These are phyloP conservation scores for Malassezia sympodialis DNA, from an alignment of 1,284 basidiomycete species.

Conservation along the genomic window DNA sequence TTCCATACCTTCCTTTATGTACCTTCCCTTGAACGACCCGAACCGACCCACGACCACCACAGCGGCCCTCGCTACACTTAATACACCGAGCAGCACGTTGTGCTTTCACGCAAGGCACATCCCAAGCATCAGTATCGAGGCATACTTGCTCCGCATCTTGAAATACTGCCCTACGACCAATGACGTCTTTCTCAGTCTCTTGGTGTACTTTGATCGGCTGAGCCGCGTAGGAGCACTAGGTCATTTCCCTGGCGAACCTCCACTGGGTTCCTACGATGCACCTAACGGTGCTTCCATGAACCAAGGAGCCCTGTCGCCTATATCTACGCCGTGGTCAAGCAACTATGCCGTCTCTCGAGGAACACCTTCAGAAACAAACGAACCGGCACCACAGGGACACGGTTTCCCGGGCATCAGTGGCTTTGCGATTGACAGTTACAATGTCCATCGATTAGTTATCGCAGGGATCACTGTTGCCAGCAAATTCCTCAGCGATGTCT, in stretches of 20 bases:
- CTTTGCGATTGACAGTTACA: slow-evolving; percentile 93
- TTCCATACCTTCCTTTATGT: slow-evolving; percentile 7
- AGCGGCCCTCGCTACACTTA: slow-evolving; percentile 67
- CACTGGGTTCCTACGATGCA: background rate
- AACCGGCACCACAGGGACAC: background rate
- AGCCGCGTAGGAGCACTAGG: slow-evolving; percentile 43
- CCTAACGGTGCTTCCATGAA: background rate
- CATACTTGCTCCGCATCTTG: slow-evolving; percentile 85
- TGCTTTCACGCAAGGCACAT: slow-evolving; percentile 93
- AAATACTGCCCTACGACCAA: slow-evolving; percentile 98
- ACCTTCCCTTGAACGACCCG: slow-evolving; percentile 27
- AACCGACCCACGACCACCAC: slow-evolving; percentile 53
- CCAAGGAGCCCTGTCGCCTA: background rate
- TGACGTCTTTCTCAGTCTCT: slow-evolving; percentile 83
- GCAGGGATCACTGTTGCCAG: slow-evolving; percentile 94
- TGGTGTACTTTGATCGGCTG: slow-evolving; percentile 91
- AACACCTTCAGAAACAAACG: background rate
- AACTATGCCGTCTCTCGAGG: background rate
- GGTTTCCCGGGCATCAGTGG: slow-evolving; percentile 51
- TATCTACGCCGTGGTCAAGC: background rate
- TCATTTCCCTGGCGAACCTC: slow-evolving; percentile 11
- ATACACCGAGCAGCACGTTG: slow-evolving; percentile 68
- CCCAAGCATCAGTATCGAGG: slow-evolving; percentile 85
- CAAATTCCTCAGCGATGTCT: slow-evolving; percentile 98
- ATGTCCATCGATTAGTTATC: slow-evolving; percentile 89